Base-by-base conservation (phyloP, 192 early-diverging fungal species). In the Podila clonocystis region DNA sequence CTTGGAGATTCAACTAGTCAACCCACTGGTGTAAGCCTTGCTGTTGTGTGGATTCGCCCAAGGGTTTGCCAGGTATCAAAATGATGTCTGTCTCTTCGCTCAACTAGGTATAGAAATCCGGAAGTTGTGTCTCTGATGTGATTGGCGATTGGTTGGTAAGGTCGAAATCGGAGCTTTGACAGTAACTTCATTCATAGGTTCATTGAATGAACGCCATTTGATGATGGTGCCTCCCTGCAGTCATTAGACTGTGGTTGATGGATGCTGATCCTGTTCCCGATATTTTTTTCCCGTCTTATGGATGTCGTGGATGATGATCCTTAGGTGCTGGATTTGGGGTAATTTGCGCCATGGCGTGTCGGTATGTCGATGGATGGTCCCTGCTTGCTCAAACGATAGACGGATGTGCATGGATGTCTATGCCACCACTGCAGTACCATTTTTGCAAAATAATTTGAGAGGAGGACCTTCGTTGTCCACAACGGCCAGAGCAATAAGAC, bases 401-500 rank as follows among this genome's bases (percentile, higher is more conserved):
- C 52, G 52, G 52, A 55, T 55, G 52, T n/a, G 52, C 52, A 11
- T 55, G 52, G 52, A 52, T 52, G 52, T 55, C n/a, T 22, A 55
- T 55, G 52, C 22, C 52, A 55, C 20, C 52, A 9, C 52, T 26
- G 24, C 41, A 55, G 52, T 55, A 55, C 52, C 52, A 55, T 55
- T 55, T 55, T 55, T 55, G 52, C 52, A 55, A 55, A 55, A 55
- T 55, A 55, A 55, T 55, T 55, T 55, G 52, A 55, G 52, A 55
- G 52, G 52, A 55, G 52, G 52, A 24, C 20, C 24, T 26, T 55
- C 52, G n/a, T 55, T 26, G 52, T 26, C 20, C 20, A 22, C 52
- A 26, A 26, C 52, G 1, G 52, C 52, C 24, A 7, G 20, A 55
- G 41, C 41, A 45, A 45, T 45, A 45, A 45, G 41, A 45, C 41